Evolutionary conservation across 169 alveolate genomes (phyloP).

Genomic region (Plasmodium vinckei): DNA sequence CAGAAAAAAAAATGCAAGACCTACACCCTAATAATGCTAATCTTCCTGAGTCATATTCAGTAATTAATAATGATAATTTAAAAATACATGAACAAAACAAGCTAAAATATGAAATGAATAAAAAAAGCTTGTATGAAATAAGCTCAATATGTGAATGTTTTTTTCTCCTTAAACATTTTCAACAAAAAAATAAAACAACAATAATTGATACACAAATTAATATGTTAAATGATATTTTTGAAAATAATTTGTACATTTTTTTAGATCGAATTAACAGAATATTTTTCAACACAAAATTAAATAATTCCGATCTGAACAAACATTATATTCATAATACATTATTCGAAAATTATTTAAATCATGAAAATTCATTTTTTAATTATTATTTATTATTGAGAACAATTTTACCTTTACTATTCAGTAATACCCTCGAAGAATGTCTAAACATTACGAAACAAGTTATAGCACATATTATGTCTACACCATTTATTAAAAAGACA

Average conservation of each 20-base stretch:
- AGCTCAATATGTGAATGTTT: slow-evolving; percentile 70
- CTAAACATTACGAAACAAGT: slow-evolving; percentile 11
- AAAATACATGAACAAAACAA: not conserved
- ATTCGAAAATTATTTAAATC: not conserved
- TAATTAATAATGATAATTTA: too few species aligned
- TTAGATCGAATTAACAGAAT: slow-evolving; percentile 13
- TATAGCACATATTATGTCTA: slow-evolving; percentile 12
- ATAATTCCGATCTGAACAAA: not conserved
- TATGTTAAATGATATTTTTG: slow-evolving; percentile 39
- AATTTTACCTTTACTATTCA: slow-evolving; percentile 21
- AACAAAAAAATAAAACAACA: not conserved
- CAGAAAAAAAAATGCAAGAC: not conserved
- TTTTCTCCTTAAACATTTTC: slow-evolving; percentile 36
- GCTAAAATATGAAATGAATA: not conserved
- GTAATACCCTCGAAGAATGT: slow-evolving; percentile 3
- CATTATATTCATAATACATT: slow-evolving; percentile 8
- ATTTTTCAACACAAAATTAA: not conserved
- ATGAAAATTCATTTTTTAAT: slow-evolving; percentile 18
- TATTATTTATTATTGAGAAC: slow-evolving; percentile 53
- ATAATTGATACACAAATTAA: not conserved
- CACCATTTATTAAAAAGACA: slow-evolving; percentile 8
- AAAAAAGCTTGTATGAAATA: slow-evolving; percentile 43
- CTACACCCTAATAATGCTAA: too few species aligned
- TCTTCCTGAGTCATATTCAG: too few species aligned
- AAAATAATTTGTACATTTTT: slow-evolving; percentile 35